phyloP scores from a whole-genome alignment of 2,329 filamentous ascomycete genomes.

The Talaromyces rugulosus region DNA sequence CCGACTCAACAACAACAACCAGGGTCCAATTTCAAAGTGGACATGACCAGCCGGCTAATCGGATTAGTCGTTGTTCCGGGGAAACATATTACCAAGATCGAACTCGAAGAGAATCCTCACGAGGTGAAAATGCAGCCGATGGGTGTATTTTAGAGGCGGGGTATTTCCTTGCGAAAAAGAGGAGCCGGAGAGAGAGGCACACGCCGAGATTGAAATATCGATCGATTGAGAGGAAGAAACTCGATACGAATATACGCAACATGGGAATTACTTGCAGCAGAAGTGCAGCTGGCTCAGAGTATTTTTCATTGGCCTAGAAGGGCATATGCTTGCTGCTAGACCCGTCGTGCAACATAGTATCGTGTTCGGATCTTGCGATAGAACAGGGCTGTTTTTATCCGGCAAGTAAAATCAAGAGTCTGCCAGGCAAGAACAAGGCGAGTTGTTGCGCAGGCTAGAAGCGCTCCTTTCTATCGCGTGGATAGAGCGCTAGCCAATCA shows the following conservation, averaged over 20 bases:
- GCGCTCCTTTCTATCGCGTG: background rate
- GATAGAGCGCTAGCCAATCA: background rate
- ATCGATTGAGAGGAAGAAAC: background rate
- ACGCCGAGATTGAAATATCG: background rate
- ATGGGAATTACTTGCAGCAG: background rate
- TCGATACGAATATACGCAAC: background rate
- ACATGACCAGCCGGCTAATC: conserved; percentile 81
- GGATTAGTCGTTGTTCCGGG: conserved; percentile 89
- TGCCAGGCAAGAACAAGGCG: background rate
- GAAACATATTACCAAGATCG: conserved; percentile 78
- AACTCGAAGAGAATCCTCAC: conserved; percentile 63
- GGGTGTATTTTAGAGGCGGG: background rate
- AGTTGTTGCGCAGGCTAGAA: background rate
- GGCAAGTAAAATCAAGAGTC: background rate
- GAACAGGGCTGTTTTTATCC: background rate
- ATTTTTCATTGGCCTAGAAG: background rate
- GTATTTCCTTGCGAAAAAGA: background rate
- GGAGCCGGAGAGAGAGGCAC: background rate
- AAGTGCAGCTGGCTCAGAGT: background rate
- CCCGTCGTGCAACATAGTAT: background rate
- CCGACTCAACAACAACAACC: conserved; percentile 10
- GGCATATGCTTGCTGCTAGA: background rate
- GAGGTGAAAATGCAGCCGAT: conserved; percentile 7
- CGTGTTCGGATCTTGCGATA: background rate
- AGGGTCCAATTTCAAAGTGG: conserved; percentile 49